phyloP scores from a whole-genome alignment of 805 yeast species.

The Saccharomycopsis fibuligera region DNA sequence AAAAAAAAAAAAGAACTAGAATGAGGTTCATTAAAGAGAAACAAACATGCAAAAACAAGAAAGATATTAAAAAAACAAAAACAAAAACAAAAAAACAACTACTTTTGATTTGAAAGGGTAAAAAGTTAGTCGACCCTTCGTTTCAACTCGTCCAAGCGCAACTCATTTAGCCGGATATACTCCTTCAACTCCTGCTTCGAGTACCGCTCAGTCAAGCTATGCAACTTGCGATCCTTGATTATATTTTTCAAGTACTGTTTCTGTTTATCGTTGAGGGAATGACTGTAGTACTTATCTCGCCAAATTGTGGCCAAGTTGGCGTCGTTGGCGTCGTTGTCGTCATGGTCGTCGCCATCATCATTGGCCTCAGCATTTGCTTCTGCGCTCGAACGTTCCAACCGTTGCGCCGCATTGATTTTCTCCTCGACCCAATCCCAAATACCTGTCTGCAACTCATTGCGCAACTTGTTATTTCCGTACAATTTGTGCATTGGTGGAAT shows the following conservation, averaged over 20 bases:
- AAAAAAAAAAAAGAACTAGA: too few species aligned
- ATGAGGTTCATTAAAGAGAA: too few species aligned
- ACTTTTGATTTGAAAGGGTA: too few species aligned
- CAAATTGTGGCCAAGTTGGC: not conserved
- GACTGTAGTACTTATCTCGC: slow-evolving; percentile 13
- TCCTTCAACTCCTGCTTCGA: slow-evolving; percentile 19
- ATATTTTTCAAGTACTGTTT: slow-evolving; percentile 10
- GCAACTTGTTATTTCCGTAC: slow-evolving; percentile 3
- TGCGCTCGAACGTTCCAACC: not conserved
- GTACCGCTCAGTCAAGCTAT: slow-evolving; percentile 7
- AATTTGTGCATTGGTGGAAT: slow-evolving; percentile 16
- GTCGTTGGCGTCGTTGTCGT: not conserved
- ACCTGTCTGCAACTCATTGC: slow-evolving; percentile 15
- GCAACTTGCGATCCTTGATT: slow-evolving; percentile 1
- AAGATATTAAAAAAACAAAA: too few species aligned
- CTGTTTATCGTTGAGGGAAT: slow-evolving; percentile 4
- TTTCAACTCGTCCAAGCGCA: slow-evolving; percentile 12
- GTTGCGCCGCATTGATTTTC: not conserved
- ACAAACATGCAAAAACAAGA: too few species aligned
- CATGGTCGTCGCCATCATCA: not conserved
- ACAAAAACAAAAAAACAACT: too few species aligned
- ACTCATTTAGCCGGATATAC: slow-evolving; percentile 15
- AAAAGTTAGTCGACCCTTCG: not conserved
- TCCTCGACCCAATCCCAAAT: slow-evolving; percentile 21
- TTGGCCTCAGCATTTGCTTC: not conserved